phyloP scores from a whole-genome alignment of 2,329 filamentous ascomycete species.

The Bipolaris bicolor region DNA sequence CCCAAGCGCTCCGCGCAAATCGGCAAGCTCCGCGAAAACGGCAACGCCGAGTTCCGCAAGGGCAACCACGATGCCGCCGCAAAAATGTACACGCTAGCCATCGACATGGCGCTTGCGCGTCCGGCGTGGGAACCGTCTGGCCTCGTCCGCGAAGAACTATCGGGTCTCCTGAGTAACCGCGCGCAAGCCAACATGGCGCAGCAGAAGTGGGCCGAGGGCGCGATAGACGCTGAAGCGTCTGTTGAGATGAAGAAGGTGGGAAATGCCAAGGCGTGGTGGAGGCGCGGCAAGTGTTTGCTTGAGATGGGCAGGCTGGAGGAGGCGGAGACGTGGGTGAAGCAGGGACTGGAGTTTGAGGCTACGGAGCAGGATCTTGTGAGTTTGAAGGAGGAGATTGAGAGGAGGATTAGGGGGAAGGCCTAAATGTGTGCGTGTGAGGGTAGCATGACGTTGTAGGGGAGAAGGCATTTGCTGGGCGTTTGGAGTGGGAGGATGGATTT shows the following conservation, averaged over 20 bases:
- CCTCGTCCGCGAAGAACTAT: constrained; percentile 83
- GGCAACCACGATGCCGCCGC: constrained; percentile 75
- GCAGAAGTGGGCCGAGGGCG: constrained; percentile 81
- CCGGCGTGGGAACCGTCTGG: constrained; percentile 88
- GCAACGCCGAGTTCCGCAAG: constrained; percentile 83
- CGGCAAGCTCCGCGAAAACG: constrained; percentile 86
- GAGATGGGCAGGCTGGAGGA: constrained; percentile 92
- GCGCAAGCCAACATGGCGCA: constrained; percentile 88
- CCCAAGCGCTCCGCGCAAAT: constrained; percentile 89
- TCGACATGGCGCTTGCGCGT: constrained; percentile 84
- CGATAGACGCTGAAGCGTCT: constrained; percentile 85
- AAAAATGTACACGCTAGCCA: constrained; percentile 80
- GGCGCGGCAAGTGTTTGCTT: constrained; percentile 79
- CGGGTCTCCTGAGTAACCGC: constrained; percentile 80
- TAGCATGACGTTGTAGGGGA: background rate
- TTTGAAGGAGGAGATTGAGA: constrained; percentile 54
- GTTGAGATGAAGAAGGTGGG: constrained; percentile 85
- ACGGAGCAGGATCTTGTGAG: constrained; percentile 52
- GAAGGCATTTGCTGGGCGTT: constrained; percentile 34
- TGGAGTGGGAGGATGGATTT: constrained; percentile 8
- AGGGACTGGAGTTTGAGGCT: constrained; percentile 82
- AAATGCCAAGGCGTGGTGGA: constrained; percentile 95
- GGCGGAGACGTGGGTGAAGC: constrained; percentile 77
- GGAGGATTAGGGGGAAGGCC: constrained; percentile 42
- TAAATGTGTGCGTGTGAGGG: no score